A percentile compares a stretch with the other conserved stretches of the same genome.
phyloP scores from a whole-genome alignment of 2,329 filamentous ascomycete genomes.

The Hortaea werneckii region DNA sequence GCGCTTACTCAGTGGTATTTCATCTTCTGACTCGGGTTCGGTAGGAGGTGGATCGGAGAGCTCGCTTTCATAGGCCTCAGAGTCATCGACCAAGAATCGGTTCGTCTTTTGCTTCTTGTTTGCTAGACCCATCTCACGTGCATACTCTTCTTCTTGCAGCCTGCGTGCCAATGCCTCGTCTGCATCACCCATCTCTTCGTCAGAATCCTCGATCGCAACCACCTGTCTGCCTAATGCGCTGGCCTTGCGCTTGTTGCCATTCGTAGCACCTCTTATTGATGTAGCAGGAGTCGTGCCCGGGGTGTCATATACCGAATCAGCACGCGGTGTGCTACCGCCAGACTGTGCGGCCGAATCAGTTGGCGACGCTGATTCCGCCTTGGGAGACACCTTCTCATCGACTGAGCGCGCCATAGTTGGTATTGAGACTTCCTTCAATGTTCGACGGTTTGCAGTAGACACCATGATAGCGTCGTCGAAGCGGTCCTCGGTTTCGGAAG shows the following conservation, averaged over 20 bases:
- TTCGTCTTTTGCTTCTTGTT: constrained; percentile 20
- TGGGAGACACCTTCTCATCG: neutral
- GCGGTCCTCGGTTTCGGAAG: constrained; percentile 2
- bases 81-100: constrained; percentile 15
- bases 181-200: constrained; percentile 13
- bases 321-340: constrained; percentile 20
- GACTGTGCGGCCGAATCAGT: constrained; percentile 11
- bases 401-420: constrained; percentile 7
- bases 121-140: constrained; percentile 8
- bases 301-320: constrained; percentile 46
- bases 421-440: constrained; percentile 7
- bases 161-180: constrained; percentile 22
- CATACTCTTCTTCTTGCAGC: constrained; percentile 29
- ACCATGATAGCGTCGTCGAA: constrained; percentile 4
- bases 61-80: constrained; percentile 20
- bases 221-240: constrained; percentile 17
- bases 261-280: constrained; percentile 24
- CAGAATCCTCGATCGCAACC: constrained; percentile 16
- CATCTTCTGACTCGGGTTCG: constrained; percentile 8
- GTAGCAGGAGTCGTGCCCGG: constrained; percentile 51
- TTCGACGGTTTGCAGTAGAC: neutral
- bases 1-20: constrained; percentile 6
- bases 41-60: constrained; percentile 22
- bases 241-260: constrained; percentile 22
- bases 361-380: constrained; percentile 2